Evolutionary conservation across 495 filamentous ascomycete genomes (phyloP).

Genomic region (Chaetomium fimeti): DNA sequence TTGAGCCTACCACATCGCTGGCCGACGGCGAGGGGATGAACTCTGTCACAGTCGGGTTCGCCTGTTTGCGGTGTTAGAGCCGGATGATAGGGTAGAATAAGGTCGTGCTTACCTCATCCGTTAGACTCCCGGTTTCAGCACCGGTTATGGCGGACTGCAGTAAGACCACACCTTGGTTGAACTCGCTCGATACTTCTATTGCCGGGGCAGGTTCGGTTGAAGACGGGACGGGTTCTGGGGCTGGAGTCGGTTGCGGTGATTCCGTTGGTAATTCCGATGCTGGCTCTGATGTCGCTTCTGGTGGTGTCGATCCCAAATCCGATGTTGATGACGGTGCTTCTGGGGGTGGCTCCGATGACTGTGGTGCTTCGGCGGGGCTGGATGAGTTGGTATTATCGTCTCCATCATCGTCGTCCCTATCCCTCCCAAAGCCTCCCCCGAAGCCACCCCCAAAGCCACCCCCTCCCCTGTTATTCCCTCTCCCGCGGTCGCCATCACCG

Average conservation of each 20-base stretch:
- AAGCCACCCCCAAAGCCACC: not conserved
- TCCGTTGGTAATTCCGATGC: not conserved
- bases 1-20: not conserved
- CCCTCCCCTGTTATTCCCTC: slow-evolving; percentile 2
- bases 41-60: slow-evolving; percentile 15
- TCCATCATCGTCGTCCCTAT: slow-evolving; percentile 10
- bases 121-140: not conserved
- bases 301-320: too few relatives aligned
- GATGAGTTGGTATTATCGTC: not conserved
- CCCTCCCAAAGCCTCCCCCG: not conserved
- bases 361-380: not conserved
- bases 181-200: not conserved
- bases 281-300: not conserved
- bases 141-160: slow-evolving; percentile 13
- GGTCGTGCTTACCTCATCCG: slow-evolving; percentile 22
- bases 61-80: slow-evolving; percentile 13
- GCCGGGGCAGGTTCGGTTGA: not conserved
- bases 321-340: not conserved
- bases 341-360: slow-evolving; percentile 1
- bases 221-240: not conserved
- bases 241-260: slow-evolving; percentile 9
- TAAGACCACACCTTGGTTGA: slow-evolving; percentile 14
- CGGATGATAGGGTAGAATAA: not conserved
- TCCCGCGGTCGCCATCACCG: not conserved
- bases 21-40: slow-evolving; percentile 9